A percentile compares a stretch with the other conserved stretches of the same genome.
Evolutionary conservation across 768 basidiomycete species (phyloP).

Genomic region (Leccinum ochraceum): DNA sequence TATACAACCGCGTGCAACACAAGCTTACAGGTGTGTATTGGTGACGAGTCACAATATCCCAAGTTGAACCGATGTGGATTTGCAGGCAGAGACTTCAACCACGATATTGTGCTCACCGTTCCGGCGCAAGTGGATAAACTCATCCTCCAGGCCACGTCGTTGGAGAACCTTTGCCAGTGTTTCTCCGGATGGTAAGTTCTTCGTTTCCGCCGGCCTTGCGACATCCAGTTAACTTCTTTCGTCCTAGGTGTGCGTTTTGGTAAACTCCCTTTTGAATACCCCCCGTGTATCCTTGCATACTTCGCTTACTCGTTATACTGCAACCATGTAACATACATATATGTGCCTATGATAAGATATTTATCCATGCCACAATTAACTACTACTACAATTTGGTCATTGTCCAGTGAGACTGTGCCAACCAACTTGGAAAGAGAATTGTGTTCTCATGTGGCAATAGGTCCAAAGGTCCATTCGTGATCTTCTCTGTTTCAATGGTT

Average conservation of each 20-base stretch:
- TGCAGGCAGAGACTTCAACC: slow-evolving; percentile 91
- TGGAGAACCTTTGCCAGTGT: slow-evolving; percentile 96
- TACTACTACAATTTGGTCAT: not conserved
- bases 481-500: too few relatives aligned
- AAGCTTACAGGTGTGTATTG: slow-evolving; percentile 77
- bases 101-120: slow-evolving; percentile 72
- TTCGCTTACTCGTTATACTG: slow-evolving; percentile 13
- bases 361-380: not conserved
- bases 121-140: slow-evolving; percentile 87
- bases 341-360: slow-evolving; percentile 4
- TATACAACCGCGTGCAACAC: slow-evolving; percentile 92
- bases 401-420: not conserved
- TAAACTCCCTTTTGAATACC: slow-evolving; percentile 32
- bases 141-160: slow-evolving; percentile 88
- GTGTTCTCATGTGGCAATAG: too few relatives aligned
- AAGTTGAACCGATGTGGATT: not conserved
- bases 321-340: slow-evolving; percentile 28
- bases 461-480: too few relatives aligned
- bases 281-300: slow-evolving; percentile 14
- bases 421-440: slow-evolving; percentile 16
- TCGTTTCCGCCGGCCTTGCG: not conserved
- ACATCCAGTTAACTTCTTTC: slow-evolving; percentile 2
- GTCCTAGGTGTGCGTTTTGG: slow-evolving; percentile 73
- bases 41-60: not conserved
- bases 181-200: slow-evolving; percentile 83